Evolutionary conservation across 2,329 filamentous ascomycete species (phyloP).

Genomic region (Sporothrix protearum): DNA sequence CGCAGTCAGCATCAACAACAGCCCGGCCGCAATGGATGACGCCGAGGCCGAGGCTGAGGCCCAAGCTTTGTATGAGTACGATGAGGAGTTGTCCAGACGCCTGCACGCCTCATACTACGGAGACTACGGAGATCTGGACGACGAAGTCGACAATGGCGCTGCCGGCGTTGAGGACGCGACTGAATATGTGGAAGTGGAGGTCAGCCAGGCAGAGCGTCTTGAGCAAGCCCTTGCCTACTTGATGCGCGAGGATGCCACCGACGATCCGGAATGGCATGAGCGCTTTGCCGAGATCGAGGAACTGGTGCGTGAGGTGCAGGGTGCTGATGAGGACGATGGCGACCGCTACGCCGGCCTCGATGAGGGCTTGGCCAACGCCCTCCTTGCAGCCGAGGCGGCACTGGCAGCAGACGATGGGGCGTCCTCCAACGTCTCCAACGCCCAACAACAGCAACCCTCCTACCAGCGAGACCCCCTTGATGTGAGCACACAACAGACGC

Average conservation of each 20-base stretch:
- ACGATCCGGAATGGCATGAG: conserved; percentile 40
- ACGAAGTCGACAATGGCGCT: no score
- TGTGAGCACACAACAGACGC: background rate
- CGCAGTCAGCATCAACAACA: background rate
- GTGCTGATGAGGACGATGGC: conserved; percentile 11
- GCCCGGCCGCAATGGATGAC: background rate
- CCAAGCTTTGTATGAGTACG: background rate
- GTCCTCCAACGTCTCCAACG: no score
- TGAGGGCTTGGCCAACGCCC: background rate
- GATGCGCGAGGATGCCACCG: conserved; percentile 46
- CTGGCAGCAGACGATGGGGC: background rate
- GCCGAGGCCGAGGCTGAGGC: background rate
- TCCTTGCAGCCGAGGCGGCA: background rate
- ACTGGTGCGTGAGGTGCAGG: conserved; percentile 40
- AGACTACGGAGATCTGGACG: background rate
- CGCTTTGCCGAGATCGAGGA: conserved; percentile 38
- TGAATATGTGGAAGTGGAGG: background rate
- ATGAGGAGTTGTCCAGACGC: background rate
- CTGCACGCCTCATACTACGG: background rate
- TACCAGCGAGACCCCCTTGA: background rate
- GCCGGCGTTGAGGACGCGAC: background rate
- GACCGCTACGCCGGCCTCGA: background rate
- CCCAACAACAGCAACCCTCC: background rate
- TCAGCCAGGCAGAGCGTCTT: conserved; percentile 30
- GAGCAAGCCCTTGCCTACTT: conserved; percentile 44